Base-by-base conservation (phyloP, 805 yeast genomes). In the Ogataea parapolymorpha region DNA sequence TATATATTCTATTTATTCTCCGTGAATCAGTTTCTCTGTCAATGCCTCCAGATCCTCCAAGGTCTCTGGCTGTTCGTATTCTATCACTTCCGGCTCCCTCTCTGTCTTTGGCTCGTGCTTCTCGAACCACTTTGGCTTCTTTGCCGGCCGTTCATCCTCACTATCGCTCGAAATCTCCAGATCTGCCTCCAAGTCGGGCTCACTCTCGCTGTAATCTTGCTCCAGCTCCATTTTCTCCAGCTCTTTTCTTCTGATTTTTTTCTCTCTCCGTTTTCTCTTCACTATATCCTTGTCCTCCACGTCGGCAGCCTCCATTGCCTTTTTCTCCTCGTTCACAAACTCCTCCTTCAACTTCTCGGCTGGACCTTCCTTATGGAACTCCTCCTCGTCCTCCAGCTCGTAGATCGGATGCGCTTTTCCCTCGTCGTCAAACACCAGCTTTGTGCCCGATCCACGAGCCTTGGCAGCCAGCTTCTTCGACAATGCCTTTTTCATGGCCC, bases 1-100 rank as follows among this genome's bases (percentile, higher is more conserved):
- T 31, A 32, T 13, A 20, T 32, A 23, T 15, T 16, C 37, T 33
- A 39, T 32, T 39, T 39, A 39, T 15, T 17, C 31, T 15, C 46
- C 58, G 25, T 49, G 51, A 25, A 75, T 59, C 56, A 77, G 70
- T 50, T 68, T 67, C 32, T 71, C 74, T 2, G 95, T 82, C 67
- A 87, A 75, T 36, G 95, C 89, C 70, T 93, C 99, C 63, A 93
- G 74, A 58, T 93, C 99, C 62, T 88, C 96, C 61, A 93, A 70
- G 13, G 95, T 85, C 55, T 87, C 85, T 12, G 97, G 97, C 54
- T 81, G 86, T 53, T 86, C 95, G 33, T 86, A 71, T 66, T 90
- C 96, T 45, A 85, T 68, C 34, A 84, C 66, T 8, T 60, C 55
- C 8, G 59, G 59, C 15, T 59, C 53, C 10, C 47, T 47, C 15